Evolutionary conservation across 2,329 filamentous ascomycete genomes (phyloP), one percentile per base, ranked within the genome.

Genomic region (Leptographium procerum): DNA sequence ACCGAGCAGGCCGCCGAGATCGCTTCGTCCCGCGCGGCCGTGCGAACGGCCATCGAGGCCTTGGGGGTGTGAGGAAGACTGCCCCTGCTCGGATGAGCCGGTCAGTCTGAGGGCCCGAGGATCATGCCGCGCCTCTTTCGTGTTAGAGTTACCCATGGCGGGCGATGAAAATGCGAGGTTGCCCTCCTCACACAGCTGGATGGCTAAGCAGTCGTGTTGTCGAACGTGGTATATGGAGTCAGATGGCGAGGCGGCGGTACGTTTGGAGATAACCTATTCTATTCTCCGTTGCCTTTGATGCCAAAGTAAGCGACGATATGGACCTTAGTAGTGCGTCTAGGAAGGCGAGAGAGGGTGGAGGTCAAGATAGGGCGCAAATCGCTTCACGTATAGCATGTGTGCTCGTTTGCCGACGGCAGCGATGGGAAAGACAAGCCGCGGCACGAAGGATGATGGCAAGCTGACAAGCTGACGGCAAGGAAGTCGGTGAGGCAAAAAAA

Each of bases 1-100:
- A 24, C 74, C 75, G 31, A 82, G 69, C 13, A 79, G 68, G 10
- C 70, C 70, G 29, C 71, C 70, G 19, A 82, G 66, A 45, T 82
- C 79, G 10, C 71, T 70, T 24, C 79, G 71, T 62, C 72, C 75
- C 43, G 66, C 62, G 47, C 71, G 69, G 50, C 65, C 65, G 54
- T 70, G 64, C 26, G 66, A 55, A n/a, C 64, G 61, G 22, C 66
- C 61, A 47, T 63, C 59, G 14, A 36, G 53, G 24, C 63, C 51
- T 14, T 64, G 63, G 34, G 24, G 24, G 8, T 64, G 65, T 45
- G 63, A 57, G 9, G 67, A 63, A 22, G 65, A 60, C 61, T 58
- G 28, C 60, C 61, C 48, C 33, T 63, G 28, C 57, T 47, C 45
- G 65, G 65, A 55, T 55, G 57, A 22, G 56, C 56, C 55, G 60